Percentiles rank a stretch among this genome's conserved stretches.
Conservation (phyloP, 2,329 filamentous ascomycete species). For the Hymenoscyphus occultus region DNA sequence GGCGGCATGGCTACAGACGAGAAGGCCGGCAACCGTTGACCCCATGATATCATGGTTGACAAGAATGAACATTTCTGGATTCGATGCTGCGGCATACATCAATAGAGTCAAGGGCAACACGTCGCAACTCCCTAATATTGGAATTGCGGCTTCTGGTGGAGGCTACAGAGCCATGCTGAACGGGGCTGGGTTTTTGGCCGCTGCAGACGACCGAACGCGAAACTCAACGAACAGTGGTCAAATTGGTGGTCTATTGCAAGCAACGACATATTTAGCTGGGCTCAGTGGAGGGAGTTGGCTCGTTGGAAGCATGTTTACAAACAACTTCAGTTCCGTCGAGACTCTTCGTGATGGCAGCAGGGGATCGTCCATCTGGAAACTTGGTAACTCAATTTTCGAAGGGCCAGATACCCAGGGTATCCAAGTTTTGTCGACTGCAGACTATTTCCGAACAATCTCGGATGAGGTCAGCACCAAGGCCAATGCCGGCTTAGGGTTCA, state of each 20-base stretch:
- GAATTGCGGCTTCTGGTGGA: constrained; percentile 75
- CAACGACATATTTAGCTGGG: constrained; percentile 75
- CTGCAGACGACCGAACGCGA: constrained; percentile 71
- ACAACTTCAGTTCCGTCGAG: constrained; percentile 72
- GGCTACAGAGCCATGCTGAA: constrained; percentile 86
- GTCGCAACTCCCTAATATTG: constrained; percentile 64
- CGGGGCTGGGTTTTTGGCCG: constrained; percentile 74
- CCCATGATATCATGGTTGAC: constrained; percentile 73
- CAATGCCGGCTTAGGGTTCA: constrained; percentile 62
- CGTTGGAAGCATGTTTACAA: constrained; percentile 72
- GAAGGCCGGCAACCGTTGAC: constrained; percentile 69
- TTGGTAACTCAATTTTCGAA: constrained; percentile 59
- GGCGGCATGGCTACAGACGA: constrained; percentile 66
- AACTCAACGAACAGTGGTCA: constrained; percentile 62
- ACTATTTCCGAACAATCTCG: constrained; percentile 62
- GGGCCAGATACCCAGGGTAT: constrained; percentile 51
- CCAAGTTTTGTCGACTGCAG: constrained; percentile 51
- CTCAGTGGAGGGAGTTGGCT: constrained; percentile 84
- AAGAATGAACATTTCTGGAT: constrained; percentile 70
- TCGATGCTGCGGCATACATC: constrained; percentile 75
- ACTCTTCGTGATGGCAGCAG: constrained; percentile 48
- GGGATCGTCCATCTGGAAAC: constrained; percentile 55
- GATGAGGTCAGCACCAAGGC: constrained; percentile 58
- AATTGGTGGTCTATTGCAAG: constrained; percentile 77
- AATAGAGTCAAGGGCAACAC: constrained; percentile 53